phyloP scores from a whole-genome alignment of 768 basidiomycete genomes.

The Porphyrellus cyaneotinctus region DNA sequence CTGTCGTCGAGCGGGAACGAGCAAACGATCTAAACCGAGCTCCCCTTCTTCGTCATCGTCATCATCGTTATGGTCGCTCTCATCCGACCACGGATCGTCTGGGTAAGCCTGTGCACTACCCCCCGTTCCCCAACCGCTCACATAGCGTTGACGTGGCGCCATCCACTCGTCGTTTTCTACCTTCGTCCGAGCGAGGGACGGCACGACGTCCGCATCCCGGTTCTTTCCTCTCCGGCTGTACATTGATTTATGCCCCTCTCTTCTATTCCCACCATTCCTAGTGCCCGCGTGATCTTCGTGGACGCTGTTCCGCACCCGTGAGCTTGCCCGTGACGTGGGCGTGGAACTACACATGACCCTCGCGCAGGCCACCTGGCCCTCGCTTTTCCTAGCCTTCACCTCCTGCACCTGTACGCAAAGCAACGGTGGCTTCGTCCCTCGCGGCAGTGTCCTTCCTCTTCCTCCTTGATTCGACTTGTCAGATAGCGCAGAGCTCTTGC shows the following conservation, averaged over 20 bases:
- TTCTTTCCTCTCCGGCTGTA: constrained; percentile 27
- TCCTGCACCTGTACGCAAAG: constrained; percentile 34
- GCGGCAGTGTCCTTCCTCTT: constrained; percentile 11
- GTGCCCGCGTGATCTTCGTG: constrained; percentile 17
- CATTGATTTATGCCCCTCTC: constrained; percentile 13
- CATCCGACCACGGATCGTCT: constrained; percentile 17
- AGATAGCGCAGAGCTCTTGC: constrained; percentile 22
- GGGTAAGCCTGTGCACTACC: constrained; percentile 11
- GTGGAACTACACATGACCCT: constrained; percentile 68
- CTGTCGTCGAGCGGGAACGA: constrained; percentile 69
- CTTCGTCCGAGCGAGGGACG: constrained; percentile 57
- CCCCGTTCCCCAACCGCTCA: constrained; percentile 31
- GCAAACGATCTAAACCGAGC: constrained; percentile 59
- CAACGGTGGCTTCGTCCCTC: constrained; percentile 29
- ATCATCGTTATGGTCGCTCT: constrained; percentile 31
- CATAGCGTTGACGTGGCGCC: constrained; percentile 32
- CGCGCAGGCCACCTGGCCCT: constrained; percentile 44
- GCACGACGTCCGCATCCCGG: constrained; percentile 41
- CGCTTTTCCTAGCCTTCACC: constrained; percentile 23
- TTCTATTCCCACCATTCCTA: constrained; percentile 25
- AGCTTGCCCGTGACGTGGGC: constrained; percentile 59
- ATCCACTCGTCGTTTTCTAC: constrained; percentile 57
- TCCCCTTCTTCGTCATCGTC: constrained; percentile 54
- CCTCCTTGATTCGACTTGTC: constrained; percentile 25
- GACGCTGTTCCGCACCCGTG: constrained; percentile 32